phyloP scores from a whole-genome alignment of 2,329 filamentous ascomycete species.

The Trichoderma polysporum region DNA sequence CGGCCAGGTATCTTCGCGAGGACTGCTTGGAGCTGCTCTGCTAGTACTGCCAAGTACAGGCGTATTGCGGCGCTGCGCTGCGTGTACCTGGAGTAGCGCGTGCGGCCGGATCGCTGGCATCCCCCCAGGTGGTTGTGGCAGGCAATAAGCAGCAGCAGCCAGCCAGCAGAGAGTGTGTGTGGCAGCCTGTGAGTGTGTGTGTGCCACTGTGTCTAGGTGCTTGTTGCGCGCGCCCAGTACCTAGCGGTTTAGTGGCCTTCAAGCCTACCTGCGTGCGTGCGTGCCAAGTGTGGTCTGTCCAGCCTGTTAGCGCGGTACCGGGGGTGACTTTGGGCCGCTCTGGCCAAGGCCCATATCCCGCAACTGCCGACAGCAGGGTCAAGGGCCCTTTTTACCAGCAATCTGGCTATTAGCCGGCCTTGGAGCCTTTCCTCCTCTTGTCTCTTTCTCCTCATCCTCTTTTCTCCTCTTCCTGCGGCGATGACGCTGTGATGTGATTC shows the following conservation, averaged over 20 bases:
- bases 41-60: neutral
- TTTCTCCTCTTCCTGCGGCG: too few relatives aligned
- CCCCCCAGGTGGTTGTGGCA: too few relatives aligned
- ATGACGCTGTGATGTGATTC: neutral
- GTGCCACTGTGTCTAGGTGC: too few relatives aligned
- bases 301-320: neutral
- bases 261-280: neutral
- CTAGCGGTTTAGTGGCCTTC: too few relatives aligned
- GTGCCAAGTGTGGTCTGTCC: neutral
- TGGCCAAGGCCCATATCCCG: conserved; percentile 9
- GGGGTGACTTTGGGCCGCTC: neutral
- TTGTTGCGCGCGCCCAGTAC: too few relatives aligned
- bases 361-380: conserved; percentile 16
- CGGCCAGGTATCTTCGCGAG: too few relatives aligned
- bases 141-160: too few relatives aligned
- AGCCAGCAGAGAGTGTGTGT: too few relatives aligned
- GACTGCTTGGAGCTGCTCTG: too few relatives aligned
- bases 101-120: conserved; percentile 1
- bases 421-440: neutral
- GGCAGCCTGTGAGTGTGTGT: too few relatives aligned
- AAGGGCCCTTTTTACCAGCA: conserved; percentile 5
- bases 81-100: conserved; percentile 5
- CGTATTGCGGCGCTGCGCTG: neutral
- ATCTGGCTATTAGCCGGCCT: neutral
- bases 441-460: neutral